Evolutionary conservation across 2,329 filamentous ascomycete genomes (phyloP), one percentile per base, ranked within the genome.

Genomic region (Tolypocladium inflatum): DNA sequence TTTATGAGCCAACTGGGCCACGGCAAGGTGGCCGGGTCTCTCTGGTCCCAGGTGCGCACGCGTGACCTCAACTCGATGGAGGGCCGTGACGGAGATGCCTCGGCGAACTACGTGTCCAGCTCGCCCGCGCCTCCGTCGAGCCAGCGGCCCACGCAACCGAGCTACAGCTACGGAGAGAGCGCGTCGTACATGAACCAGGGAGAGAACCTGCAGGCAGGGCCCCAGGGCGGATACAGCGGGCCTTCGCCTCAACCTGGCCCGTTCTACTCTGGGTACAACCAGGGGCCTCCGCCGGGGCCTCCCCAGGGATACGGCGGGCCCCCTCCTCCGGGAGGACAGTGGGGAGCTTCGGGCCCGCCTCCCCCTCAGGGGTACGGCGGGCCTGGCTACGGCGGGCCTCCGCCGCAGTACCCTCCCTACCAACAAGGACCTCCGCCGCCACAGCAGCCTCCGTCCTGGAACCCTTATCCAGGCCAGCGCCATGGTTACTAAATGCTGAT

Each of bases 1-100:
- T 64, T 70, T n/a, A 65, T 74, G n/a, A 70, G 73, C 50, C 71
- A 76, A 55, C 67, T 73, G 19, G 80, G 81, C 13, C 80, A 83
- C 63, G 82, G 83, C 30, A 83, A 82, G 64, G 81, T 83, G 2
- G 73, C 79, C 0, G 83, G 80, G 5, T 82, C 80, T 0, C 74
- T 87, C 5, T 87, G 84, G 82, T 77, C 77, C 11, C 81, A 87
- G 65, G 81, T 87, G 57, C 78, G 80, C 63, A 80, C 78, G 3
- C 77, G 83, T 59, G 83, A 87, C 61, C 68, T 85, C 15, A 74
- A 76, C 55, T 79, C 80, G 15, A 79, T 84, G 77, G 76, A 76
- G 45, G 80, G 78, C 2, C 71, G 73, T 4, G 77, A 81, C 59
- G 72, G 72, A 23, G 71, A 74, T 43, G 65, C 73, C 56, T 61